These are phyloP conservation scores for Albizia julibrissin DNA, from an alignment of 306 rosid species.

Conservation along the genomic window DNA sequence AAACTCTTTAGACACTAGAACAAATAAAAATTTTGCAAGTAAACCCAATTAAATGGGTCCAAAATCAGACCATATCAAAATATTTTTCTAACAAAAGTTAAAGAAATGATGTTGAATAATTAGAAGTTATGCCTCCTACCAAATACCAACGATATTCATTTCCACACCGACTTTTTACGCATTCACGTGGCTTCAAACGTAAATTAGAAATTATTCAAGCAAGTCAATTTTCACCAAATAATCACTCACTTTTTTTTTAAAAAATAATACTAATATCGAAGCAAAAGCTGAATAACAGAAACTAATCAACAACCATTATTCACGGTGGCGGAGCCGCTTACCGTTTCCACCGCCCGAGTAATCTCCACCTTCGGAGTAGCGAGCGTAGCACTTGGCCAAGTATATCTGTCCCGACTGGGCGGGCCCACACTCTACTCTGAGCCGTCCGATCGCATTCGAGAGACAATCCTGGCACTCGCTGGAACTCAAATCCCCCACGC, in stretches of 20 bases:
- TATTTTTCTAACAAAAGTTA: background rate
- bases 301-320: constrained; percentile 31
- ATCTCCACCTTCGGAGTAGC: constrained; percentile 54
- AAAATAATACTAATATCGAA: background rate
- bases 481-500: constrained; percentile 79
- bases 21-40: background rate
- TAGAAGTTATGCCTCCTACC: background rate
- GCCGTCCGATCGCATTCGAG: constrained; percentile 74
- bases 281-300: constrained; percentile 2
- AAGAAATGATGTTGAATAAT: background rate
- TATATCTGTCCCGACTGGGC: constrained; percentile 63
- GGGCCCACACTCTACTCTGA: constrained; percentile 67
- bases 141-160: background rate
- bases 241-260: too few relatives aligned
- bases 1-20: background rate
- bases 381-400: constrained; percentile 91
- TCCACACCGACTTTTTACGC: constrained; percentile 7
- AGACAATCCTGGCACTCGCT: constrained; percentile 83
- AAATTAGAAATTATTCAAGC: constrained; percentile 16
- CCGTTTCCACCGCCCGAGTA: constrained; percentile 49
- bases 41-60: background rate
- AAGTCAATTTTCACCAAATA: constrained; percentile 18
- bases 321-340: constrained; percentile 47
- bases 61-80: background rate
- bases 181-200: constrained; percentile 26